A percentile compares a stretch with the other conserved stretches of the same genome.
These are phyloP conservation scores for Umbelopsis vinacea DNA, from an alignment of 192 early-diverging fungal genomes.

Conservation along the genomic window DNA sequence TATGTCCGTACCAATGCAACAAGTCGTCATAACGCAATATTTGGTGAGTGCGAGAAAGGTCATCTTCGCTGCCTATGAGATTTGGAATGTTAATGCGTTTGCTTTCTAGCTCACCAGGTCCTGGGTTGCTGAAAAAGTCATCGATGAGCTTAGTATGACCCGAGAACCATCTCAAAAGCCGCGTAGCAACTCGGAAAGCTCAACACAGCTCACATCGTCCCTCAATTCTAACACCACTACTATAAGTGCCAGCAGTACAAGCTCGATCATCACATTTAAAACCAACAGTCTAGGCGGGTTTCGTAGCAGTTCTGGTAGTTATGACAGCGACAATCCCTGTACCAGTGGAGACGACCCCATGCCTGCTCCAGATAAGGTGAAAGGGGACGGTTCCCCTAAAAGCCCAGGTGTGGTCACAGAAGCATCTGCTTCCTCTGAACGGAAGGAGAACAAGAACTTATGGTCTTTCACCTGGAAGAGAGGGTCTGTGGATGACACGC, in stretches of 20 bases:
- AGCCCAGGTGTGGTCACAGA: neutral
- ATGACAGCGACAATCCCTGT: slow-evolving; percentile 11
- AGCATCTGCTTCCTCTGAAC: neutral
- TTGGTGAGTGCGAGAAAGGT: neutral
- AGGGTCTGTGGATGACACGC: slow-evolving; percentile 2
- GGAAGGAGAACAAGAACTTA: neutral
- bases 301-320: slow-evolving; percentile 18
- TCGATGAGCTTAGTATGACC: slow-evolving; percentile 70
- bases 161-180: slow-evolving; percentile 61
- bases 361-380: neutral
- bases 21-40: slow-evolving; percentile 4
- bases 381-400: neutral
- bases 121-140: slow-evolving; percentile 73
- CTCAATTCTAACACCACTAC: slow-evolving; percentile 20
- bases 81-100: slow-evolving; percentile 50
- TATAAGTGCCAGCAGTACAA: slow-evolving; percentile 21
- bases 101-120: slow-evolving; percentile 63
- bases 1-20: neutral
- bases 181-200: slow-evolving; percentile 23
- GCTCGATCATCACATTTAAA: neutral
- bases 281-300: neutral
- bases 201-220: slow-evolving; percentile 3
- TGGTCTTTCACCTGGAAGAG: slow-evolving; percentile 4
- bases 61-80: neutral
- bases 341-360: slow-evolving; percentile 11